Evolutionary conservation across 1,139 yeast genomes (phyloP).

Genomic region (Pichia kudriavzevii): DNA sequence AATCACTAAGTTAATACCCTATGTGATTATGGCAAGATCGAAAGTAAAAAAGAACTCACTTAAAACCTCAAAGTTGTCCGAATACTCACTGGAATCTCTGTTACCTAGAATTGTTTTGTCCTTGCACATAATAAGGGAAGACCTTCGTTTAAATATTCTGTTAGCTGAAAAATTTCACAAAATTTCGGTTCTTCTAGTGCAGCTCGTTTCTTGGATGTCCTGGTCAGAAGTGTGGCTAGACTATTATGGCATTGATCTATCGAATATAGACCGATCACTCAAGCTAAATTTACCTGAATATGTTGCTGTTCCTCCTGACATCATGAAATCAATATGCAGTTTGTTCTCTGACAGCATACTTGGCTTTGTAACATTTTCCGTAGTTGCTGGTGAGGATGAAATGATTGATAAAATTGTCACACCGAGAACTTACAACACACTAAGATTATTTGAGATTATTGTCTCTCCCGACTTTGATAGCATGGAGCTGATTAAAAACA

Average conservation of each 20-base stretch:
- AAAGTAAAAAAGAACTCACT: conserved; percentile 3
- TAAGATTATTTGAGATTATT: conserved; percentile 55
- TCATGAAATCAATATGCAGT: conserved; percentile 47
- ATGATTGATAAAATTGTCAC: conserved; percentile 52
- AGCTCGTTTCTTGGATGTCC: conserved; percentile 58
- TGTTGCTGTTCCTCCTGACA: conserved; percentile 46
- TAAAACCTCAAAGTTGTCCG: conserved; percentile 12
- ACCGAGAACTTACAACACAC: conserved; percentile 54
- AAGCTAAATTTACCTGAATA: conserved; percentile 39
- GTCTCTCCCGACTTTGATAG: conserved; percentile 48
- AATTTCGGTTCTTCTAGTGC: conserved; percentile 52
- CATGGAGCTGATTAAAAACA: conserved; percentile 47
- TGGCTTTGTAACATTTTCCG: conserved; percentile 61
- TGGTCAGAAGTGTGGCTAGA: conserved; percentile 66
- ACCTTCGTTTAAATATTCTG: conserved; percentile 51
- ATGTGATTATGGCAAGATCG: conserved; percentile 31
- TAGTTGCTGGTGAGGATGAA: conserved; percentile 58
- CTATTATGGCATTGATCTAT: conserved; percentile 40
- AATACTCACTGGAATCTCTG: conserved; percentile 39
- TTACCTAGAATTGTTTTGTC: conserved; percentile 61
- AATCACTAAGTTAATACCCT: conserved; percentile 35
- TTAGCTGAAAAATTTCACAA: conserved; percentile 31
- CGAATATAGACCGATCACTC: conserved; percentile 26
- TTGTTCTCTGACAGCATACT: conserved; percentile 37
- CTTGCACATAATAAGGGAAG: conserved; percentile 74